Base-by-base conservation (phyloP, 2,329 filamentous ascomycete species). In the Xylariaceae sp. region DNA sequence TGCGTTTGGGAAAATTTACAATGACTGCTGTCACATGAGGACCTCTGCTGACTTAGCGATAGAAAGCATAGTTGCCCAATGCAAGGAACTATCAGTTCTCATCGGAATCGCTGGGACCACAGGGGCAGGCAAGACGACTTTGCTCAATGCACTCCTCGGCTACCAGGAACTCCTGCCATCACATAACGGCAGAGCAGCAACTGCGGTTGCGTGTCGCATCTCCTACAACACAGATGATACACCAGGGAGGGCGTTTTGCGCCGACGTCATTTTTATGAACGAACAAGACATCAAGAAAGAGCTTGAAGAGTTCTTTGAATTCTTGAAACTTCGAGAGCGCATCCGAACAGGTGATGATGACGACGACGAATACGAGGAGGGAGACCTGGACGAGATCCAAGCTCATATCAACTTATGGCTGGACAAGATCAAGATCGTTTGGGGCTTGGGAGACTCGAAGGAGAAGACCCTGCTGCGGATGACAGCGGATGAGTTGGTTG, bases 101-200 rank as follows among this genome's bases (percentile, higher is more conserved):
- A 40, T 54, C 2, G 52, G 52, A 1, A 44, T 55, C 11, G 36
- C 43, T 6, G 52, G 51, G 2, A 28, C 36, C 2, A 53, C 50
- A 9, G 52, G 52, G 4, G 46, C 42, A 3, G 52, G 52, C 5
- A 55, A 55, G 22, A 55, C 50, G 5, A 45, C 50, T 0, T 19
- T 42, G 1, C 22, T 55, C 2, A 55, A 54, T 24, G 46, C 46
- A 2, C 22, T 52, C 4, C 28, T 54, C 1, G 46, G 33, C 0
- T 39, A 29, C 5, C 35, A 25, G 4, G 53, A 56, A 12, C 35
- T 60, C 1, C 37, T 60, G 0, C 55, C 57, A 2, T 53, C 53
- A 0, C 50, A 45, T 6, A 55, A 55, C n/a, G 42, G 53, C 5
- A 36, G 37, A 5, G 55, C 55, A 0, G 40, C 51, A 0, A 59